Base-by-base conservation (phyloP, 495 filamentous ascomycete genomes). In the Tuber brumale region DNA sequence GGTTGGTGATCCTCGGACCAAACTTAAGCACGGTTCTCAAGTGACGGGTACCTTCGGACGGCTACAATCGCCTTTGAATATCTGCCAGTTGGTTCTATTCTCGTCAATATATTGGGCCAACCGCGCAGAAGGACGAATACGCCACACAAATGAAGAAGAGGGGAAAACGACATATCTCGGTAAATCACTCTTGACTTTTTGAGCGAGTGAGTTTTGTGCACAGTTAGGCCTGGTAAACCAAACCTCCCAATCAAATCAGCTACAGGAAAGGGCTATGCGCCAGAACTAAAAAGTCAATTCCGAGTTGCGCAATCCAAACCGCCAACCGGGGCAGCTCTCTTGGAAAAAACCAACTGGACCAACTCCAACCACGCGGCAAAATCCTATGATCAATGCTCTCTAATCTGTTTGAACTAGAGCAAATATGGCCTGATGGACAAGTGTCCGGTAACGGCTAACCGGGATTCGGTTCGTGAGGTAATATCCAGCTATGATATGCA, bases 351-450 rank as follows among this genome's bases (percentile, higher is more conserved):
- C 57, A 35, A 35, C 31, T 66, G 57, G 57, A 35, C 57, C 57
- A 35, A 19, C 57, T 35, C 57, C 57, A 31, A 35, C 27, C 57
- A 66, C 27, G 31, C 57, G 27, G 57, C 27, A 66, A 35, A 27
- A 66, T 66, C 57, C 4, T 66, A 66, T 66, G 57, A 66, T 66
- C 57, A 66, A 66, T 61, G 10, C 31, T 27, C 57, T 66, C 57
- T 6, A 35, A 66, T 35, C 27, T 35, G 31, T 31, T 66, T 66
- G 27, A 66, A 35, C 27, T 18, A 66, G 31, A 66, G 57, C 8
- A 66, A 61, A 31, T 16, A 66, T 66, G 57, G 27, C 57, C 57
- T 66, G 57, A 66, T 66, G 27, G 57, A 66, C 57, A 66, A 35
- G 57, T 66, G 27, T 35, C 14, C 27, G 14, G 27, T 35, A 66